A percentile compares a stretch with the other conserved stretches of the same genome.
Evolutionary conservation across 495 filamentous ascomycete species (phyloP).

Genomic region (Penicillium lividum): DNA sequence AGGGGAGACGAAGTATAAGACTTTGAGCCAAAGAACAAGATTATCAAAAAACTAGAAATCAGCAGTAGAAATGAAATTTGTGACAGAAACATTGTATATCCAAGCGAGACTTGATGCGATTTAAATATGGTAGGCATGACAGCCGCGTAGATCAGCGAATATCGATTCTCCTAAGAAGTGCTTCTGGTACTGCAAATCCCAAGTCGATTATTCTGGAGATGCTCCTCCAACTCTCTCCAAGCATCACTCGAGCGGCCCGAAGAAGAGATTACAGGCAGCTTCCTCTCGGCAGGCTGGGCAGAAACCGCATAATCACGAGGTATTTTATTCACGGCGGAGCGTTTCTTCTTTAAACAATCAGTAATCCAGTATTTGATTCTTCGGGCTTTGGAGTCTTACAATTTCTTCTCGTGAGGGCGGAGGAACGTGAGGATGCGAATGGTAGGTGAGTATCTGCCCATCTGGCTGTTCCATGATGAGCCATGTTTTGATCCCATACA

Average conservation of each 20-base stretch:
- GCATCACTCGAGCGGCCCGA: not conserved
- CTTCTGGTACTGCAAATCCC: not conserved
- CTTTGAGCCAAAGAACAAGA: too few species aligned
- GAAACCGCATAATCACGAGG: not conserved
- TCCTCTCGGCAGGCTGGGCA: not conserved
- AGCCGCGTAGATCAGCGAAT: not conserved
- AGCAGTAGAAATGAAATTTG: not conserved
- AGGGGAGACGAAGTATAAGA: not conserved
- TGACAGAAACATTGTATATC: too few species aligned
- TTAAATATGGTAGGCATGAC: too few species aligned
- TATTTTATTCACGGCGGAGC: not conserved
- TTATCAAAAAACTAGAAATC: not conserved
- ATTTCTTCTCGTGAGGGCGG: slow-evolving; percentile 3
- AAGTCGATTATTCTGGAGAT: not conserved
- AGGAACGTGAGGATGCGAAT: slow-evolving; percentile 7
- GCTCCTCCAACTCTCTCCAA: not conserved
- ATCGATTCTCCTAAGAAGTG: not conserved
- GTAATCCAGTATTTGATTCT: not conserved
- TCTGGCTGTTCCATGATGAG: slow-evolving; percentile 10
- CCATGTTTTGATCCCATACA: slow-evolving; percentile 21
- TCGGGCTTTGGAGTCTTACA: not conserved
- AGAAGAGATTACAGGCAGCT: not conserved
- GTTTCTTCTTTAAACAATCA: not conserved
- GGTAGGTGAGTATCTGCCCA: slow-evolving; percentile 8
- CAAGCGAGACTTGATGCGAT: too few species aligned